These are phyloP conservation scores for Paracoccidioides brasiliensis DNA, from an alignment of 2,329 filamentous ascomycete genomes.

Conservation along the genomic window DNA sequence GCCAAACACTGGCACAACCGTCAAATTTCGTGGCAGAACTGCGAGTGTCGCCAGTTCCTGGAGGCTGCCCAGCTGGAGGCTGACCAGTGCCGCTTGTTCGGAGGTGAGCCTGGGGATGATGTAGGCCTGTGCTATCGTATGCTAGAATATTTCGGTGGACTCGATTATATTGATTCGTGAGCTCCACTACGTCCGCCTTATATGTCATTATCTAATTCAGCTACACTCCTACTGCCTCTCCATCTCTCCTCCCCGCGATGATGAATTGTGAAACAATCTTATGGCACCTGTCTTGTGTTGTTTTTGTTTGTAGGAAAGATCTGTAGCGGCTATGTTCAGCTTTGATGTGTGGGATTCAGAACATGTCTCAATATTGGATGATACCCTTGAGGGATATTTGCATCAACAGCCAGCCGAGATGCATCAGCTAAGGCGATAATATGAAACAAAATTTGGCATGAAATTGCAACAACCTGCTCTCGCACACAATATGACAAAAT, in stretches of 20 bases:
- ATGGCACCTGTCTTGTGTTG: background rate
- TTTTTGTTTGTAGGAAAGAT: background rate
- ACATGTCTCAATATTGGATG: background rate
- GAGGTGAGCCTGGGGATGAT: slow-evolving; percentile 33
- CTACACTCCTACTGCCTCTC: background rate
- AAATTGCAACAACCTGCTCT: background rate
- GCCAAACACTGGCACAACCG: slow-evolving; percentile 32
- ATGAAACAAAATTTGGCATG: background rate
- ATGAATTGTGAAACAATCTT: background rate
- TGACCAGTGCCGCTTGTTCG: slow-evolving; percentile 34
- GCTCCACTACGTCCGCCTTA: slow-evolving; percentile 4
- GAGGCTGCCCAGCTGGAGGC: slow-evolving; percentile 23
- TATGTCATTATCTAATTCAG: background rate
- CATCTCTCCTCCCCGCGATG: background rate
- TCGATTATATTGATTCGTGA: slow-evolving; percentile 36
- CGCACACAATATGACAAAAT: background rate
- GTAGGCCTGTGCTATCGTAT: slow-evolving; percentile 35
- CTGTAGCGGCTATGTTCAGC: background rate
- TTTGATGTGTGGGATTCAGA: background rate
- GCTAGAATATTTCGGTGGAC: slow-evolving; percentile 37
- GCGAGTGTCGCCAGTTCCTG: slow-evolving; percentile 20
- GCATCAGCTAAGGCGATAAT: background rate
- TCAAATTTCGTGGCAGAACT: slow-evolving; percentile 28
- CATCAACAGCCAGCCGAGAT: background rate
- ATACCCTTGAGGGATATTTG: background rate